Percentiles rank a stretch among this genome's conserved stretches.
phyloP scores from a whole-genome alignment of 2,329 filamentous ascomycete species.

The Clarireedia hainanense region DNA sequence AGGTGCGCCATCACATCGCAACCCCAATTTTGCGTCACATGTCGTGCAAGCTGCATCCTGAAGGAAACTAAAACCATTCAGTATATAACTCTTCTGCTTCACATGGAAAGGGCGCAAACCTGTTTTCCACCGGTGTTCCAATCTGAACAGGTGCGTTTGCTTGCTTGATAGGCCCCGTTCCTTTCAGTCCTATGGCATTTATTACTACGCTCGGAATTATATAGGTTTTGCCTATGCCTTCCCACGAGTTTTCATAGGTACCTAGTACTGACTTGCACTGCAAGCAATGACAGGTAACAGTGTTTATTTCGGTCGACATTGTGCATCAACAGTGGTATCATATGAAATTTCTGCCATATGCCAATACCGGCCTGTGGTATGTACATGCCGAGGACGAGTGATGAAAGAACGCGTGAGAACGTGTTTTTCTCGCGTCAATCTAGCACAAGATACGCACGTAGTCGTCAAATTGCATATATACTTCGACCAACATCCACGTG shows the following conservation, averaged over 20 bases:
- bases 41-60: constrained; percentile 25
- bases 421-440: constrained; percentile 1
- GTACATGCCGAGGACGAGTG: neutral
- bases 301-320: neutral
- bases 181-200: constrained; percentile 18
- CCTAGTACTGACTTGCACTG: constrained; percentile 24
- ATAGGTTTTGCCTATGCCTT: constrained; percentile 27
- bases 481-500: neutral
- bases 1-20: constrained; percentile 26
- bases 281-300: constrained; percentile 15
- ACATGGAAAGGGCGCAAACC: constrained; percentile 12
- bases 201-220: constrained; percentile 22
- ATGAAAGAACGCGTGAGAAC: neutral
- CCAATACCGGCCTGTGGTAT: neutral
- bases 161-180: constrained; percentile 18
- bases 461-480: neutral
- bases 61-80: constrained; percentile 17
- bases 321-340: neutral
- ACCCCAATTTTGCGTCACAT: constrained; percentile 22
- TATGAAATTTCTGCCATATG: too few species aligned
- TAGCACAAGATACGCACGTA: neutral
- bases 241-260: constrained; percentile 26
- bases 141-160: constrained; percentile 15
- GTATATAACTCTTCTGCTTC: neutral
- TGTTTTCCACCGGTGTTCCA: constrained; percentile 23